phyloP scores from a whole-genome alignment of 441 rosid genomes.

The Arabidopsis hybrid region DNA sequence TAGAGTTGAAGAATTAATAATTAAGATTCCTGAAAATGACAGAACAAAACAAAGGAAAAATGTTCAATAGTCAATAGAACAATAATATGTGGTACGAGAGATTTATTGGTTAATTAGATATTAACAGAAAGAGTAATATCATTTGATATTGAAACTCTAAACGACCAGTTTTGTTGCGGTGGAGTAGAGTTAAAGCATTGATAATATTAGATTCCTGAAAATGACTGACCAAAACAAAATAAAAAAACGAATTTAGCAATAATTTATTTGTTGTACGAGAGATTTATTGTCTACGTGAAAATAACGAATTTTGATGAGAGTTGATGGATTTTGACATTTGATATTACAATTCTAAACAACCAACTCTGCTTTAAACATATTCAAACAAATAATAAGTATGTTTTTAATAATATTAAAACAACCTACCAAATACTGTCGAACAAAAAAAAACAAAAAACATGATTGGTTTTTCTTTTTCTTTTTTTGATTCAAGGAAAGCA shows the following conservation, averaged over 20 bases:
- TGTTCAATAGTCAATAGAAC: background rate
- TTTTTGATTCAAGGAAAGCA: background rate
- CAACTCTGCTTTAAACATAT: slow-evolving; percentile 11
- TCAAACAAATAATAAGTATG: slow-evolving; percentile 34
- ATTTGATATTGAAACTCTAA: slow-evolving; percentile 6
- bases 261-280: background rate
- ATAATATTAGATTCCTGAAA: slow-evolving; percentile 24
- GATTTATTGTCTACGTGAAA: background rate
- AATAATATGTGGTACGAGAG: slow-evolving; percentile 2
- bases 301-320: slow-evolving; percentile 9
- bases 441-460: slow-evolving; percentile 3
- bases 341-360: slow-evolving; percentile 14
- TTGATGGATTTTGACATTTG: slow-evolving; percentile 30
- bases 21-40: slow-evolving; percentile 41
- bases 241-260: background rate
- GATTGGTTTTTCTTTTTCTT: background rate
- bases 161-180: slow-evolving; percentile 39
- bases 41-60: slow-evolving; percentile 2
- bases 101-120: background rate
- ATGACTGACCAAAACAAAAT: slow-evolving; percentile 3
- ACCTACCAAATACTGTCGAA: slow-evolving; percentile 18
- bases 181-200: slow-evolving; percentile 65
- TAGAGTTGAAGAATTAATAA: slow-evolving; percentile 54
- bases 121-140: slow-evolving; percentile 22
- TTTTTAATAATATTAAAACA: slow-evolving; percentile 16